Conservation (phyloP, 1,284 basidiomycete genomes). For the Irpex rosettiformis region DNA sequence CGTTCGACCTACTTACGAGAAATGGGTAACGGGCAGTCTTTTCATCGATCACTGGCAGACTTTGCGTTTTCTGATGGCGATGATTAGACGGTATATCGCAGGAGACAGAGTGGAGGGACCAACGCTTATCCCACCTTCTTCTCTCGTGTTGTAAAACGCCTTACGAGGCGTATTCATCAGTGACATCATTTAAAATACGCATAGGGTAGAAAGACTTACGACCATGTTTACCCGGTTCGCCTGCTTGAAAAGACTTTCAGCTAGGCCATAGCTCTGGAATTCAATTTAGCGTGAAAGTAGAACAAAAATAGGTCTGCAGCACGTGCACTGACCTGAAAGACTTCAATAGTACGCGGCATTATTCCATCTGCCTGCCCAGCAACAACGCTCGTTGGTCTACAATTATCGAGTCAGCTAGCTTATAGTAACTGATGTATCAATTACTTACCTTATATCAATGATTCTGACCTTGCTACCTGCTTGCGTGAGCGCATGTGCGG, state of each 20-base stretch:
- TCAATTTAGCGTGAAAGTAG: background rate
- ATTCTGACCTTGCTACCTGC: slow-evolving; percentile 62
- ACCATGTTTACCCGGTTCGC: slow-evolving; percentile 65
- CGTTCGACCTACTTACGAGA: background rate
- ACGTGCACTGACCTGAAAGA: slow-evolving; percentile 51
- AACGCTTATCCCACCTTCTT: slow-evolving; percentile 58
- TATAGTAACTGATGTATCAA: background rate
- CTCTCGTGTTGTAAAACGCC: slow-evolving; percentile 69
- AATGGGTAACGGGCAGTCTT: slow-evolving; percentile 38
- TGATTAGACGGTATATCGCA: background rate
- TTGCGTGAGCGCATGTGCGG: slow-evolving; percentile 56
- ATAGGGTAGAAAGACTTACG: slow-evolving; percentile 44
- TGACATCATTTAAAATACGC: background rate
- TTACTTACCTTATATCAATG: slow-evolving; percentile 59
- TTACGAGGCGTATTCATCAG: slow-evolving; percentile 23
- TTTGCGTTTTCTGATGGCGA: slow-evolving; percentile 30
- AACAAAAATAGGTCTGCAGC: background rate
- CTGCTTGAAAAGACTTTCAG: slow-evolving; percentile 57
- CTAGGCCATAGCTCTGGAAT: slow-evolving; percentile 66
- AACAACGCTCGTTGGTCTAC: slow-evolving; percentile 51
- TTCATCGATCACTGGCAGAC: slow-evolving; percentile 48
- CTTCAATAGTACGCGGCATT: slow-evolving; percentile 73
- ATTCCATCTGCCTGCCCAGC: slow-evolving; percentile 79
- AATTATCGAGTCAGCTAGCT: background rate
- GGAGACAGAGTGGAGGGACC: slow-evolving; percentile 27